A percentile compares a stretch with the other conserved stretches of the same genome.
phyloP scores from a whole-genome alignment of 2,329 filamentous ascomycete species.

The Kalmusia sp. region DNA sequence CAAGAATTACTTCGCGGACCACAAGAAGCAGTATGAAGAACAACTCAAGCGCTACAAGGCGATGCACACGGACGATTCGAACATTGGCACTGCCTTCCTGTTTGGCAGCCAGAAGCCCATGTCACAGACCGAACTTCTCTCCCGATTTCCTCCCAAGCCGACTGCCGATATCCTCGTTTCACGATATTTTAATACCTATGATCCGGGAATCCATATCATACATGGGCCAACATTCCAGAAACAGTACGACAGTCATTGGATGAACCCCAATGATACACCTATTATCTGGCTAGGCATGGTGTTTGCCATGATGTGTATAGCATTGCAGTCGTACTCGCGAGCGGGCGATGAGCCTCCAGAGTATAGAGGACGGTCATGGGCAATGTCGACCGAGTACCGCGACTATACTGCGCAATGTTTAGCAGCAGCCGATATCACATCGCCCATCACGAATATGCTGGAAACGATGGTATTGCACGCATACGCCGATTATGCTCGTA shows the following conservation, averaged over 20 bases:
- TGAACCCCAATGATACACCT: slow-evolving; percentile 73
- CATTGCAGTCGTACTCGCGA: slow-evolving; percentile 79
- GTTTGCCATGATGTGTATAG: slow-evolving; percentile 77
- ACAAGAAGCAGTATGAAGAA: slow-evolving; percentile 88
- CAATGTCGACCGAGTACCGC: slow-evolving; percentile 64
- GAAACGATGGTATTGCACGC: slow-evolving; percentile 79
- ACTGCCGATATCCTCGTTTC: slow-evolving; percentile 85
- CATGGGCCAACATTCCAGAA: slow-evolving; percentile 79
- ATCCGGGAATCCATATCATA: slow-evolving; percentile 65
- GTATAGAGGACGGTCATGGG: slow-evolving; percentile 70
- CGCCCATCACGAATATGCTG: slow-evolving; percentile 75
- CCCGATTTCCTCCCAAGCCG: slow-evolving; percentile 79
- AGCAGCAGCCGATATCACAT: slow-evolving; percentile 77
- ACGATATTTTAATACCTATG: slow-evolving; percentile 87
- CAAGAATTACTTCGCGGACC: slow-evolving; percentile 83
- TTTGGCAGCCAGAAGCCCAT: slow-evolving; percentile 75
- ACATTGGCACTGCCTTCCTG: slow-evolving; percentile 75
- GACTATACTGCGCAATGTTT: slow-evolving; percentile 79
- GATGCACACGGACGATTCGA: slow-evolving; percentile 64
- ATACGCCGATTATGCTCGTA: slow-evolving; percentile 75
- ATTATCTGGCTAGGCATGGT: slow-evolving; percentile 81
- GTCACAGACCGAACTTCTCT: slow-evolving; percentile 77
- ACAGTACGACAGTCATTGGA: slow-evolving; percentile 72
- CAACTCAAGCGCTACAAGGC: slow-evolving; percentile 79
- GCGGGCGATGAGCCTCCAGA: slow-evolving; percentile 81